A percentile compares a stretch with the other conserved stretches of the same genome.
phyloP scores from a whole-genome alignment of 306 rosid species.

The Cicer cuneatum region DNA sequence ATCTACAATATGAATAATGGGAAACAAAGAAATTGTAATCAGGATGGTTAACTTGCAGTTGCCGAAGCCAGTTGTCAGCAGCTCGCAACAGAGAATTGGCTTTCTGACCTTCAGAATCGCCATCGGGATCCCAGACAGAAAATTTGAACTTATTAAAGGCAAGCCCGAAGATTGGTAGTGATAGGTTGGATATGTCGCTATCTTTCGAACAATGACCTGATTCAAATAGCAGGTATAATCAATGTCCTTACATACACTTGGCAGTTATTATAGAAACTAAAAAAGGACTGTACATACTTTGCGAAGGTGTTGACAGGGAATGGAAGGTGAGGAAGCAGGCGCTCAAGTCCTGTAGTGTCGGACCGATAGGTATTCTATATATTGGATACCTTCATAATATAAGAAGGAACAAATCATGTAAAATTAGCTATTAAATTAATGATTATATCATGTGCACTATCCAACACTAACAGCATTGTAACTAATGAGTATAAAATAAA shows the following conservation, averaged over 20 bases:
- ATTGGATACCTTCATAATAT: conserved; percentile 73
- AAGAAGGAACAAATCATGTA: conserved; percentile 20
- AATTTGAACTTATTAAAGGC: conserved; percentile 68
- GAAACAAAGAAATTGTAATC: conserved; percentile 65
- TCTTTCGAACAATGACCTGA: conserved; percentile 60
- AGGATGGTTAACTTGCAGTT: conserved; percentile 61
- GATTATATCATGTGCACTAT: background rate
- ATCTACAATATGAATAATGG: conserved; percentile 55
- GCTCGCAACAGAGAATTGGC: conserved; percentile 59
- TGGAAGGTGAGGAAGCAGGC: conserved; percentile 85
- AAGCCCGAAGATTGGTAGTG: conserved; percentile 69
- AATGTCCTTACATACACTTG: background rate
- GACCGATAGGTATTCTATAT: conserved; percentile 87
- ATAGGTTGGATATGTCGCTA: conserved; percentile 48
- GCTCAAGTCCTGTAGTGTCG: conserved; percentile 66
- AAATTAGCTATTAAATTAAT: conserved; percentile 15
- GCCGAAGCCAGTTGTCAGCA: conserved; percentile 69
- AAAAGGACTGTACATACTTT: conserved; percentile 48
- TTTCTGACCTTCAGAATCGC: conserved; percentile 53
- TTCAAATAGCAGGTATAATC: conserved; percentile 27
- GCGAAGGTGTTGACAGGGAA: conserved; percentile 58
- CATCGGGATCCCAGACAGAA: conserved; percentile 66
- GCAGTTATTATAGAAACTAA: background rate
- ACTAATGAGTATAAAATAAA: conserved; percentile 18
- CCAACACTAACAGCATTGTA: background rate